Conservation (phyloP, 2,329 filamentous ascomycete species). For the Fusarium sp. region DNA sequence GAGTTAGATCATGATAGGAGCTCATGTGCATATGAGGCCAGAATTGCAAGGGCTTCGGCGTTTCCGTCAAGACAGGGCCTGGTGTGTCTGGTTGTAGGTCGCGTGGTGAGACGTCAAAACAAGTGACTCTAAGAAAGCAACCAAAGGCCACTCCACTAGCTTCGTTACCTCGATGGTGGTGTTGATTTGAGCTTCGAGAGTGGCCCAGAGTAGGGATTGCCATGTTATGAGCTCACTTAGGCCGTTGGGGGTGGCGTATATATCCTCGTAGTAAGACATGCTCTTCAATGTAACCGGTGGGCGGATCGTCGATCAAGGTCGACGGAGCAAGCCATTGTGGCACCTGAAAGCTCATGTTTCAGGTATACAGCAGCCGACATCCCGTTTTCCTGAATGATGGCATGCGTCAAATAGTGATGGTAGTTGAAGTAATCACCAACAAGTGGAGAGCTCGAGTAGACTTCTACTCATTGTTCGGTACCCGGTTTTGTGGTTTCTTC, state of each 20-base stretch:
- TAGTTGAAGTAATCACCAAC: background rate
- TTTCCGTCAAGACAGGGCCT: background rate
- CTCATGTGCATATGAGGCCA: slow-evolving; percentile 28
- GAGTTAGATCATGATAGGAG: background rate
- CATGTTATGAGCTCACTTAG: background rate
- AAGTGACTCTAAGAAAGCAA: slow-evolving; percentile 8
- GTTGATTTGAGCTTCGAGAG: background rate
- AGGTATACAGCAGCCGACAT: background rate
- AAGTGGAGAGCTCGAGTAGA: background rate
- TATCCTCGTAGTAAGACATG: background rate
- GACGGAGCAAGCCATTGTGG: slow-evolving; percentile 3
- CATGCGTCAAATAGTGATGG: background rate
- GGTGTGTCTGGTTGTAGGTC: slow-evolving; percentile 1
- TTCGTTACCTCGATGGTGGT: slow-evolving; percentile 7
- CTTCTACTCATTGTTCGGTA: background rate
- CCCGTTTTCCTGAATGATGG: background rate
- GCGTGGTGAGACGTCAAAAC: slow-evolving; percentile 7
- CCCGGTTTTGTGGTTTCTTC: background rate
- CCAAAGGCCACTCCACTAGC: background rate
- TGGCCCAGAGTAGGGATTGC: background rate
- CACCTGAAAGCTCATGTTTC: slow-evolving; percentile 2
- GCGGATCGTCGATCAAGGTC: slow-evolving; percentile 20
- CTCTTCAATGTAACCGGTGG: slow-evolving; percentile 23
- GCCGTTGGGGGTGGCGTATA: slow-evolving; percentile 25
- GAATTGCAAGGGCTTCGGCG: slow-evolving; percentile 18